These are phyloP conservation scores for Pulveroboletus sp. DNA, from an alignment of 768 basidiomycete genomes.

Conservation along the genomic window DNA sequence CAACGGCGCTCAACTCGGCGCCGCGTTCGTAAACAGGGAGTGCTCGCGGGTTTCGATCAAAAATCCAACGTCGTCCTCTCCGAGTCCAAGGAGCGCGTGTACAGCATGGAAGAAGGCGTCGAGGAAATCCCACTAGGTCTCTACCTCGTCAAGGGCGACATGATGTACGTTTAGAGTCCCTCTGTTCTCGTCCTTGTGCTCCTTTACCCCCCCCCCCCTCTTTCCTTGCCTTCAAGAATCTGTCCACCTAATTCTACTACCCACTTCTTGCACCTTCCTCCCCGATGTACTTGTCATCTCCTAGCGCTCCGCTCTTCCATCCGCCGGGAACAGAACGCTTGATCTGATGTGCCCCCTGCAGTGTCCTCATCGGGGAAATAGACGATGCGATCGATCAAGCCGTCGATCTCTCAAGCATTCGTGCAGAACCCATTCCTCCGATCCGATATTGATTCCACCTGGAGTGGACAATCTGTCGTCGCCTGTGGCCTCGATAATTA, in stretches of 20 bases:
- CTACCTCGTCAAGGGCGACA: conserved; percentile 97
- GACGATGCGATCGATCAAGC: conserved; percentile 78
- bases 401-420: conserved; percentile 69
- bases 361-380: conserved; percentile 78
- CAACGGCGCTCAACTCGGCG: background rate
- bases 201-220: background rate
- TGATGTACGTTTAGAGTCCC: conserved; percentile 65
- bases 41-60: conserved; percentile 89
- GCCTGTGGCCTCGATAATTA: background rate
- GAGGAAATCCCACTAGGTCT: conserved; percentile 93
- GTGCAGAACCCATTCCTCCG: conserved; percentile 81
- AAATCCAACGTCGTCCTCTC: conserved; percentile 95
- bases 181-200: background rate
- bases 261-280: background rate
- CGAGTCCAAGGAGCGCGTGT: conserved; percentile 90
- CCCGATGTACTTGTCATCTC: background rate
- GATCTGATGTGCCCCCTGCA: conserved; percentile 20
- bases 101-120: conserved; percentile 84
- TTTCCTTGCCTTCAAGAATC: background rate
- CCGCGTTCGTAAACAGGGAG: conserved; percentile 51
- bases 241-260: background rate
- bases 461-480: background rate
- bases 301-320: background rate
- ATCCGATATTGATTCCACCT: conserved; percentile 57
- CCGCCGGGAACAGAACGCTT: background rate